These are phyloP conservation scores for Peribolospora kevripleyi DNA, from an alignment of 768 basidiomycete genomes.

Conservation along the genomic window DNA sequence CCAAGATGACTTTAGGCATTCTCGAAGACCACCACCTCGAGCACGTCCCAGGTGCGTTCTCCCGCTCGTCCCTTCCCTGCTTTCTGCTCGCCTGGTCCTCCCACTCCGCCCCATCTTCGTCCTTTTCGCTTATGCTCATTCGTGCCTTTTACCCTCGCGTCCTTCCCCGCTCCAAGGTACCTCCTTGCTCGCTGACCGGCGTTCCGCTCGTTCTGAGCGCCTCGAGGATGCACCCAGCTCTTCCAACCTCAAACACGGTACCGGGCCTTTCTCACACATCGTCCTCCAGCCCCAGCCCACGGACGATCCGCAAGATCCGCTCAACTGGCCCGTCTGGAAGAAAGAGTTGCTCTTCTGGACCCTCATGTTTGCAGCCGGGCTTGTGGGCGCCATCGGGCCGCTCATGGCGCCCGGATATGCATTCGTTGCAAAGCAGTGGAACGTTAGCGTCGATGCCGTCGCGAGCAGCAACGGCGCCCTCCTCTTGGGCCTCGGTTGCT, in stretches of 20 bases:
- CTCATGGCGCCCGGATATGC: constrained; percentile 22
- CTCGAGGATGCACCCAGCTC: constrained; percentile 1
- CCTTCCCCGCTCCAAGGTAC: constrained; percentile 10
- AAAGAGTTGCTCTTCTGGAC: constrained; percentile 19
- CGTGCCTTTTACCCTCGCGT: neutral
- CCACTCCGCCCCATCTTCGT: neutral
- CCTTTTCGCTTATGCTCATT: no score
- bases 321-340: neutral
- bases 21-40: constrained; percentile 8
- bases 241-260: constrained; percentile 10
- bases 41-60: neutral
- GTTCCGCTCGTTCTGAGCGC: neutral
- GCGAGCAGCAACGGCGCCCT: constrained; percentile 25
- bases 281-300: constrained; percentile 24
- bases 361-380: neutral
- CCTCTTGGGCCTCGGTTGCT: constrained; percentile 1
- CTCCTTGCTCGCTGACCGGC: constrained; percentile 4
- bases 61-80: neutral
- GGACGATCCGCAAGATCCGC: constrained; percentile 11
- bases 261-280: constrained; percentile 13
- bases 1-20: constrained; percentile 14
- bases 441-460: constrained; percentile 24
- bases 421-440: constrained; percentile 23
- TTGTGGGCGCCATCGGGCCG: constrained; percentile 9
- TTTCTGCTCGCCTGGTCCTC: neutral